These are phyloP conservation scores for Pezicula neosporulosa DNA, from an alignment of 2,329 filamentous ascomycete species.

Conservation along the genomic window DNA sequence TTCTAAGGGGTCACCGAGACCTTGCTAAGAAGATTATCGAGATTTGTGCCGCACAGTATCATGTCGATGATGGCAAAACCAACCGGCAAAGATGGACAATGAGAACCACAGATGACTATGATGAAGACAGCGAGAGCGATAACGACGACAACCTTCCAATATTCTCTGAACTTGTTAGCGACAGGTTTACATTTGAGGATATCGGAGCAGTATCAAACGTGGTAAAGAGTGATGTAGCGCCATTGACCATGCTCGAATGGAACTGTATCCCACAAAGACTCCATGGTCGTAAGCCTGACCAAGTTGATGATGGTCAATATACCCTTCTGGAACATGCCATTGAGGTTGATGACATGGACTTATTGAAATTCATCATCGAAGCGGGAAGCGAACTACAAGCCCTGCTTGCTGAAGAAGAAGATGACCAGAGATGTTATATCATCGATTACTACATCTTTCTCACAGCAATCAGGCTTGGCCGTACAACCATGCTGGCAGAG, in stretches of 20 bases:
- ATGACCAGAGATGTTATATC: constrained; percentile 23
- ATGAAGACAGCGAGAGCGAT: constrained; percentile 24
- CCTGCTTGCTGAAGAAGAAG: constrained; percentile 19
- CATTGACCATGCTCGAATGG: constrained; percentile 48
- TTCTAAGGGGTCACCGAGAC: constrained; percentile 60
- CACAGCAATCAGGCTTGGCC: constrained; percentile 42
- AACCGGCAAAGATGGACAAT: constrained; percentile 32
- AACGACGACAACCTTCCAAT: constrained; percentile 35
- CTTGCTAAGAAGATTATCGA: constrained; percentile 65
- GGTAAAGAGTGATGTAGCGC: constrained; percentile 60
- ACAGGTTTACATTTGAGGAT: constrained; percentile 72
- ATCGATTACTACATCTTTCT: constrained; percentile 34
- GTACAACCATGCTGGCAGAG: constrained; percentile 54
- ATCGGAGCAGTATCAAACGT: constrained; percentile 66
- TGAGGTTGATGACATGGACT: constrained; percentile 16
- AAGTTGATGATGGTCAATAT: constrained; percentile 1
- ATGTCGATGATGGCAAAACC: constrained; percentile 38
- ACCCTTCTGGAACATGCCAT: constrained; percentile 19
- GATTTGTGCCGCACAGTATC: constrained; percentile 67
- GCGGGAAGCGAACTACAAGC: constrained; percentile 20
- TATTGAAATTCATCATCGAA: constrained; percentile 25
- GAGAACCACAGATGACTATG: constrained; percentile 44
- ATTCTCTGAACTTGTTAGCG: constrained; percentile 55
- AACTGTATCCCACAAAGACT: constrained; percentile 29
- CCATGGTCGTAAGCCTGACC: constrained; percentile 20